Conservation (phyloP, 257 asterid species). For the Nemophila menziesii region DNA sequence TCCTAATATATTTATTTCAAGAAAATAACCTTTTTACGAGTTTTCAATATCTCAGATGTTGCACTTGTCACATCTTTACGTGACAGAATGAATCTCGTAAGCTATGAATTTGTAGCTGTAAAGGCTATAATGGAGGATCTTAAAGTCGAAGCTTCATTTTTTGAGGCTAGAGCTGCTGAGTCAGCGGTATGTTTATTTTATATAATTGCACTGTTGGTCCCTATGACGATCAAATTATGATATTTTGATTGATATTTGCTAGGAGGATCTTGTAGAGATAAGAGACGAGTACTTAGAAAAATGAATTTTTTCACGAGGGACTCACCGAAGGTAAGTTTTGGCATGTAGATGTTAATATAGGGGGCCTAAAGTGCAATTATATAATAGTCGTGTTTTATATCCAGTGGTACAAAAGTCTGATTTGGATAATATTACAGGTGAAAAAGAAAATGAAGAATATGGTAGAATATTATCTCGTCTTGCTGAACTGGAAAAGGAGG, state of each 20-base stretch:
- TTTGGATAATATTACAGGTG: slow-evolving; percentile 18
- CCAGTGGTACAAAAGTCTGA: slow-evolving; percentile 22
- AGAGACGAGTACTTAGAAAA: slow-evolving; percentile 75
- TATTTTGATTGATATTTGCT: slow-evolving; percentile 10
- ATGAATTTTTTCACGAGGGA: slow-evolving; percentile 19
- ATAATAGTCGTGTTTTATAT: slow-evolving; percentile 2
- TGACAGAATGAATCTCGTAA: too few relatives aligned
- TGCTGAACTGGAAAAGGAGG: slow-evolving; percentile 74
- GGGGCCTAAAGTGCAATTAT: too few relatives aligned
- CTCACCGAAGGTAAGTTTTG: slow-evolving; percentile 39
- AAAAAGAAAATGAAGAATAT: slow-evolving; percentile 52
- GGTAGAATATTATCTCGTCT: slow-evolving; percentile 39
- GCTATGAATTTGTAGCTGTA: too few relatives aligned
- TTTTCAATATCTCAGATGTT: too few relatives aligned
- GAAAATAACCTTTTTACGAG: too few relatives aligned
- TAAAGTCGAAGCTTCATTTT: slow-evolving; percentile 68
- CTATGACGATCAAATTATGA: too few relatives aligned
- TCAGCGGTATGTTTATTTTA: slow-evolving; percentile 52
- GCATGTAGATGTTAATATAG: too few relatives aligned
- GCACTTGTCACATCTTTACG: too few relatives aligned
- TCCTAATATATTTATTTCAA: too few relatives aligned
- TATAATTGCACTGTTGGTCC: too few relatives aligned
- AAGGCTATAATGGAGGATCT: slow-evolving; percentile 72
- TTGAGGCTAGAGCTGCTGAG: slow-evolving; percentile 61
- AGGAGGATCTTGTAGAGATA: slow-evolving; percentile 88